Conservation (phyloP, 164 flowering plant species). For the Vitis riparia region DNA sequence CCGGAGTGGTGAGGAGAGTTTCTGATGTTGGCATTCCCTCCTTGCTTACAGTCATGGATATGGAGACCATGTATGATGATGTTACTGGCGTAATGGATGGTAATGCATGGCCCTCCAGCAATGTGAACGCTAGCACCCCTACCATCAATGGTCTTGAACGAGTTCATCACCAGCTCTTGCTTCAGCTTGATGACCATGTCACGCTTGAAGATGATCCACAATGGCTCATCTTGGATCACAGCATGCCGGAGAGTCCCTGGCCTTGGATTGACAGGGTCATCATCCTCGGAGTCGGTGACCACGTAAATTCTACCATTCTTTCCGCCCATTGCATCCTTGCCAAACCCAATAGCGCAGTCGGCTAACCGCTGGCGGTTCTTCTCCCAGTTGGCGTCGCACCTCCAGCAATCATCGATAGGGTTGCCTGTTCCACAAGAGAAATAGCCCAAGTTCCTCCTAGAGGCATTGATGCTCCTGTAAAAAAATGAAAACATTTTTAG, state of each 20-base stretch:
- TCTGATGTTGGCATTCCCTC: constrained; percentile 24
- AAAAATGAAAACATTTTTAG: too few species aligned
- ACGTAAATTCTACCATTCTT: constrained; percentile 39
- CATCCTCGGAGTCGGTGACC: constrained; percentile 44
- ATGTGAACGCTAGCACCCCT: constrained; percentile 53
- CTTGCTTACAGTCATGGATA: constrained; percentile 45
- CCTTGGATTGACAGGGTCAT: constrained; percentile 36
- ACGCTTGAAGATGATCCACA: constrained; percentile 48
- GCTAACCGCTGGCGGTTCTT: constrained; percentile 41
- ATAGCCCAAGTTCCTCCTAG: constrained; percentile 41
- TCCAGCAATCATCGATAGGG: constrained; percentile 62
- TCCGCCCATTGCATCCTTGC: constrained; percentile 45
- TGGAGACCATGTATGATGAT: constrained; percentile 49
- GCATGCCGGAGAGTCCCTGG: constrained; percentile 51
- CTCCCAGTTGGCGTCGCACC: constrained; percentile 51
- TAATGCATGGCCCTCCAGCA: constrained; percentile 45
- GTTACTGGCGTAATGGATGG: constrained; percentile 36
- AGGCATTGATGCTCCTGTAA: constrained; percentile 41
- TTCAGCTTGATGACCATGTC: constrained; percentile 47
- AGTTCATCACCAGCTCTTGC: constrained; percentile 42
- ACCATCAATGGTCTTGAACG: constrained; percentile 52
- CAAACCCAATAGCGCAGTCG: constrained; percentile 56
- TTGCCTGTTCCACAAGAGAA: constrained; percentile 46
- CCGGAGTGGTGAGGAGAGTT: constrained; percentile 40
- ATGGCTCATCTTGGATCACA: constrained; percentile 46